These are phyloP conservation scores for Diatrype stigma DNA, from an alignment of 2,329 filamentous ascomycete genomes.

Conservation along the genomic window DNA sequence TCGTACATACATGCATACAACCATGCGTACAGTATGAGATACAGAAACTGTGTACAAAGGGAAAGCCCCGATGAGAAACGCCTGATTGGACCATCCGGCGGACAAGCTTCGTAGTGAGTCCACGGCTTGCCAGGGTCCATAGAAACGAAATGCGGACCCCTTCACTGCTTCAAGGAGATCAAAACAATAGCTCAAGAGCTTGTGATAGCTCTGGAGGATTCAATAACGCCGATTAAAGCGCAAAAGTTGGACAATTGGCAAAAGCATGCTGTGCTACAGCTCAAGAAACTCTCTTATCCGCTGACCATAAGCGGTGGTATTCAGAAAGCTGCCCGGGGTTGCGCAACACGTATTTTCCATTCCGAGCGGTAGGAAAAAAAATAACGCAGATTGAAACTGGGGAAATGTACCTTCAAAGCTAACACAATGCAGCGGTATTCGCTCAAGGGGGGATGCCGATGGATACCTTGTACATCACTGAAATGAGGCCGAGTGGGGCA, in stretches of 20 bases:
- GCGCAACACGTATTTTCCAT: background rate
- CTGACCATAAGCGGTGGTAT: background rate
- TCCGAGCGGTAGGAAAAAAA: background rate
- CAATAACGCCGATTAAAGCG: background rate
- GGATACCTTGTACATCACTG: background rate
- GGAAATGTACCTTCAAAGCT: background rate
- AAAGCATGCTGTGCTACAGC: background rate
- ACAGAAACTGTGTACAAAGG: background rate
- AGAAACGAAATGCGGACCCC: constrained; percentile 1
- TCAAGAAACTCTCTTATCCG: background rate
- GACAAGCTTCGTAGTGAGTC: constrained; percentile 1
- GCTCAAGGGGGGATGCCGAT: background rate
- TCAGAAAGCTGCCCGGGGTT: background rate
- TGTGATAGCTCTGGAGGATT: background rate
- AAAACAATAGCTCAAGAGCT: background rate
- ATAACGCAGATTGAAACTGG: background rate
- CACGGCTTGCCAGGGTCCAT: background rate
- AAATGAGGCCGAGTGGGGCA: background rate
- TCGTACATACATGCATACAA: too few species aligned
- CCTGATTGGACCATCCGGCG: background rate
- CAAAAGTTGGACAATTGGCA: background rate
- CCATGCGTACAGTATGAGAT: background rate
- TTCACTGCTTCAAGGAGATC: background rate
- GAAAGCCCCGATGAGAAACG: background rate
- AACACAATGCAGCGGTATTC: background rate